Evolutionary conservation across 108 stramenopile genomes (phyloP).

Genomic region (Seminavis robusta): DNA sequence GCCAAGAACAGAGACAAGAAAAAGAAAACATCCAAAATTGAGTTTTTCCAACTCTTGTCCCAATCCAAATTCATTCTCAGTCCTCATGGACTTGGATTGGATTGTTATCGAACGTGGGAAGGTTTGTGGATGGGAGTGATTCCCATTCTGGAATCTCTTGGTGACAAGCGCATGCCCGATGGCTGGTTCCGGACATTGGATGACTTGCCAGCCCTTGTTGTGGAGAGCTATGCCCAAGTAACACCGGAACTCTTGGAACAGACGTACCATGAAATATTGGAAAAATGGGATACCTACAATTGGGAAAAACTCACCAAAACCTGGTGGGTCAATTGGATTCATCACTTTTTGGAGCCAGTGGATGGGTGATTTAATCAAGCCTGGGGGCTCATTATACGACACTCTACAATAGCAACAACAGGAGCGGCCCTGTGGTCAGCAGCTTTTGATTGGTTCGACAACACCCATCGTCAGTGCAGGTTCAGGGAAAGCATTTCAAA

Average conservation of each 20-base stretch:
- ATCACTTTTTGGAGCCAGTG: too few species aligned
- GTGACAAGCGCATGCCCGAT: slow-evolving; percentile 33
- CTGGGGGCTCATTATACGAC: too few species aligned
- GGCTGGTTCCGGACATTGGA: slow-evolving; percentile 40
- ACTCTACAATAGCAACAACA: too few species aligned
- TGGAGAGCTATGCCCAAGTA: slow-evolving; percentile 34
- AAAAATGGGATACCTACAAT: slow-evolving; percentile 15
- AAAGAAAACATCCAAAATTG: too few species aligned
- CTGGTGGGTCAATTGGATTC: slow-evolving; percentile 48
- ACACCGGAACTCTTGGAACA: slow-evolving; percentile 39
- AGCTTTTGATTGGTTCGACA: too few species aligned
- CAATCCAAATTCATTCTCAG: slow-evolving; percentile 43
- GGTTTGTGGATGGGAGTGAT: slow-evolving; percentile 36
- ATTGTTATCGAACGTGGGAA: slow-evolving; percentile 55
- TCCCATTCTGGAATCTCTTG: slow-evolving; percentile 47
- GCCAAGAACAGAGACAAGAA: too few species aligned
- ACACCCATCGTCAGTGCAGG: too few species aligned
- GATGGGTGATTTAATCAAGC: too few species aligned
- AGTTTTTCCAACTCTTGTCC: too few species aligned
- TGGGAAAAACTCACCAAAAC: slow-evolving; percentile 41
- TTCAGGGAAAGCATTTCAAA: too few species aligned
- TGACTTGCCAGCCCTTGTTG: slow-evolving; percentile 42
- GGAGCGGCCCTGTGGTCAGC: too few species aligned
- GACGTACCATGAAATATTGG: slow-evolving; percentile 26
- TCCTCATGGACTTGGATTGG: slow-evolving; percentile 54